Evolutionary conservation across 108 stramenopile genomes (phyloP), one percentile per base, ranked within the genome.

Genomic region (Chaetoceros tenuissimus): DNA sequence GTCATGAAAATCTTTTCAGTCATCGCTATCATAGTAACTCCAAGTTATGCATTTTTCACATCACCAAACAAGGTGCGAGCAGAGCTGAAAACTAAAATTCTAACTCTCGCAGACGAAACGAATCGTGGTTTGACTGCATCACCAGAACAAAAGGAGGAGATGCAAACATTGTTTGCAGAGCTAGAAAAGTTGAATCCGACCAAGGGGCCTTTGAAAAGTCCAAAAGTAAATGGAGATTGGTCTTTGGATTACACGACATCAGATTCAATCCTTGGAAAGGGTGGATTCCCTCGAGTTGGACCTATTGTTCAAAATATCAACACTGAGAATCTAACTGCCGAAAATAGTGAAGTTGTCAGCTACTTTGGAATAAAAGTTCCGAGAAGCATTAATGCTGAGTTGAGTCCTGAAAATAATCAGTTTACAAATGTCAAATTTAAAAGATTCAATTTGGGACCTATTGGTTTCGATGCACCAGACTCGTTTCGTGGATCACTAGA

Each of bases 381-480:
- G 8, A 29, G 71, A 23, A 72, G 59, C 48, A 59, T 80, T 1
- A 61, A 63, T 0, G 79, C 79, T 2, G 66, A 70, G 45, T 51
- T 80, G 13, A 22, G 43, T 23, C 79, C 79, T 0, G 56, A 60
- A 18, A 74, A 72, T 62, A 62, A 68, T 13, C 30, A 71, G 62
- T 51, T 75, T 0, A 69, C 67, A 2, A 53, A 77, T 57, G 79
- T 80, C 18, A 59, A 76, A 44, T 80, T 80, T 28, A 67, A 74
- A 60, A 27, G 64, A 34, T 80, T 80, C 46, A 53, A 22, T 31
- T 0, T 80, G 29, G 75, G 79, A 34, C 72, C 74, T 18, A 28
- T 80, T 49, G 72, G 64, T 0, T 74, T 80, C 54, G 66, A 76
- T 63, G 79, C 75, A 10, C 79, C 79, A 1, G 72, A 76, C 13